Percentiles rank a stretch among this genome's conserved stretches.
Evolutionary conservation across 176 grass and related monocot species (phyloP).

Genomic region (Oryza meridionalis): DNA sequence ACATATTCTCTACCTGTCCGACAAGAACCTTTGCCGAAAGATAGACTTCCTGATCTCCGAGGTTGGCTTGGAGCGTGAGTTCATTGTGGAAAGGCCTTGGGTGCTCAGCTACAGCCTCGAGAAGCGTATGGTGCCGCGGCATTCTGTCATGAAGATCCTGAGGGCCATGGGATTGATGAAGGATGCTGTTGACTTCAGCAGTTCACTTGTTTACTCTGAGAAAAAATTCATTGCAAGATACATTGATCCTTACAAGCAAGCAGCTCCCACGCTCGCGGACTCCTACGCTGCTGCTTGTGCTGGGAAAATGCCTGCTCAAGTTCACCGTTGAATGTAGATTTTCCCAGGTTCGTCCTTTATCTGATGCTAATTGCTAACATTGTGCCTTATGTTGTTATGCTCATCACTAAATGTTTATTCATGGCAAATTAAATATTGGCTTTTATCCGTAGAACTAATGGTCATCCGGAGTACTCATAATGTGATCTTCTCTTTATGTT

Average conservation of each 20-base stretch:
- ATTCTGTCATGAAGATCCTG: too few relatives aligned
- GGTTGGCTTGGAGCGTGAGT: too few relatives aligned
- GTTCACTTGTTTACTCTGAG: background rate
- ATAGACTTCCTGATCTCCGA: too few relatives aligned
- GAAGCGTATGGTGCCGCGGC: too few relatives aligned
- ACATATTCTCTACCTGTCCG: too few relatives aligned
- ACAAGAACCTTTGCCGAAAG: too few relatives aligned
- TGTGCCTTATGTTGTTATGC: background rate
- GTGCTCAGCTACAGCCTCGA: too few relatives aligned
- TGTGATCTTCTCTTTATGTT: background rate
- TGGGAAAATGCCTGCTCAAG: background rate
- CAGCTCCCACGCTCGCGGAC: conserved; percentile 32
- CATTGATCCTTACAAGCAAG: conserved; percentile 38
- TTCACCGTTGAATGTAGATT: background rate
- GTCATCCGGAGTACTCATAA: background rate
- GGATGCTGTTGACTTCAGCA: background rate
- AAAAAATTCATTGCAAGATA: background rate
- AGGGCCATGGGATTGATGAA: too few relatives aligned
- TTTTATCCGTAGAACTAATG: background rate
- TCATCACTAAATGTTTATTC: background rate
- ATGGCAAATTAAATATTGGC: background rate
- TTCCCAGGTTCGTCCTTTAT: background rate
- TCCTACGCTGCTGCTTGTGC: conserved; percentile 37
- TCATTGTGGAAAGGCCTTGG: too few relatives aligned
- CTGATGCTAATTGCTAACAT: too few relatives aligned